Base-by-base conservation (phyloP, 345 rosid species). In the Brassica nigra region DNA sequence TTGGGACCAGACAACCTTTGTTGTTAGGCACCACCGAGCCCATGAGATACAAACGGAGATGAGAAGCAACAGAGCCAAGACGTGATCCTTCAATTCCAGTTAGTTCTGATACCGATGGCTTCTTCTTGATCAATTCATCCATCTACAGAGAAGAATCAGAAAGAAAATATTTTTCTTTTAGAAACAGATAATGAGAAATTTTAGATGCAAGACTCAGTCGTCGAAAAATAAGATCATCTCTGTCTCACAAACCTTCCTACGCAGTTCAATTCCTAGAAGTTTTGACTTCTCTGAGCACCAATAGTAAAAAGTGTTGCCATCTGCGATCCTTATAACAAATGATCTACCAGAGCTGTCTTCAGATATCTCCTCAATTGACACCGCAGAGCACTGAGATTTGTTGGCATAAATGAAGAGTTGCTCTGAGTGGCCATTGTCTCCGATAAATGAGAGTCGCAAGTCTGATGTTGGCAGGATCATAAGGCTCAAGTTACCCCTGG, bases 221-320 rank as follows among this genome's bases (percentile, higher is more conserved):
- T 28, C 8, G 49, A 36, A 70, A 42, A 29, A 63, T 1, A 27
- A 75, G 18, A 78, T 4, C 3, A 69, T 70, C 68, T 49, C 15
- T 54, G n/a, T 70, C 15, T 30, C 61, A 47, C 68, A 30, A 86
- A 96, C 99, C 98, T 93, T 96, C 11, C 88, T 79, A 65, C 89
- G 89, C 83, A 96, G 87, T 86, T 96, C 99, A 74, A 75, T 62
- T 79, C 97, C 98, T 75, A 93, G 71, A 80, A 90, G 97, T 82
- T 88, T 90, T 30, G 91, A 90, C 84, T 89, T 96, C 89, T 96
- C 99, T 0, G 98, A 89, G 86, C 97, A 93, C 99, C 99, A 96
- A 54, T 86, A 95, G 87, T 88, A 90, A 71, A 85, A 87, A 27
- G 58, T 83, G 74, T 81, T 84, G 18, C 83, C 90, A 75, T 92